phyloP scores from a whole-genome alignment of 805 yeast genomes.

The Alloascoidea africana region DNA sequence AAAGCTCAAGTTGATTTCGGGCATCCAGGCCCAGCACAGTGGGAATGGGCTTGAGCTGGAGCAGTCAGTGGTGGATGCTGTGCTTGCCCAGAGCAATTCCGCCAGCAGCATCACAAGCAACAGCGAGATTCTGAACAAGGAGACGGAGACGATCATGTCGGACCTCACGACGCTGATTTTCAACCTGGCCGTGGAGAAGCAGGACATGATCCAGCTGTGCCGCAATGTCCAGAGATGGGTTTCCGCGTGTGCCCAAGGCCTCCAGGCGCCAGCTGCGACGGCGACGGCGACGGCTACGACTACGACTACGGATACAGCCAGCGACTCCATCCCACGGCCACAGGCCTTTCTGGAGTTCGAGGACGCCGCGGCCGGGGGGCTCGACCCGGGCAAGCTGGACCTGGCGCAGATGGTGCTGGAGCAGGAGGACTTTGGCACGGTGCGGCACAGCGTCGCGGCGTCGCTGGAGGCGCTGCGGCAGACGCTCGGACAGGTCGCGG shows the following conservation, averaged over 20 bases:
- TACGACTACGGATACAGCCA: too few species aligned
- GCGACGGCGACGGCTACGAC: too few species aligned
- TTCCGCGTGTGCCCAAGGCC: not conserved
- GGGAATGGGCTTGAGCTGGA: not conserved
- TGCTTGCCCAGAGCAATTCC: not conserved
- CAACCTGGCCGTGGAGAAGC: not conserved
- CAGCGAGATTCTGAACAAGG: not conserved
- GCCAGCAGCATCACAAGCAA: too few species aligned
- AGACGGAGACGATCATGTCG: not conserved
- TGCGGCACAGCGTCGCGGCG: not conserved
- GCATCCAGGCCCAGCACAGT: not conserved
- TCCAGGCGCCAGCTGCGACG: not conserved
- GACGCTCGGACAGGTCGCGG: conserved; percentile 7
- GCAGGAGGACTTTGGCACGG: not conserved
- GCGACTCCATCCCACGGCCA: too few species aligned
- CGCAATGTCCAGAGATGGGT: too few species aligned
- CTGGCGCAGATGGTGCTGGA: not conserved
- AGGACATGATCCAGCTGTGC: not conserved
- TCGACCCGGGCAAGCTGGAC: conserved; percentile 1
- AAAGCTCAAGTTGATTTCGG: conserved; percentile 1
- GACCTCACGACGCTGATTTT: not conserved
- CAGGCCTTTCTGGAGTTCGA: not conserved
- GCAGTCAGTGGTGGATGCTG: not conserved
- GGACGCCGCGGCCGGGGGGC: not conserved
- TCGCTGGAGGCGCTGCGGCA: conserved; percentile 7